Conservation (phyloP, 768 basidiomycete genomes). For the Amanita inopinata region DNA sequence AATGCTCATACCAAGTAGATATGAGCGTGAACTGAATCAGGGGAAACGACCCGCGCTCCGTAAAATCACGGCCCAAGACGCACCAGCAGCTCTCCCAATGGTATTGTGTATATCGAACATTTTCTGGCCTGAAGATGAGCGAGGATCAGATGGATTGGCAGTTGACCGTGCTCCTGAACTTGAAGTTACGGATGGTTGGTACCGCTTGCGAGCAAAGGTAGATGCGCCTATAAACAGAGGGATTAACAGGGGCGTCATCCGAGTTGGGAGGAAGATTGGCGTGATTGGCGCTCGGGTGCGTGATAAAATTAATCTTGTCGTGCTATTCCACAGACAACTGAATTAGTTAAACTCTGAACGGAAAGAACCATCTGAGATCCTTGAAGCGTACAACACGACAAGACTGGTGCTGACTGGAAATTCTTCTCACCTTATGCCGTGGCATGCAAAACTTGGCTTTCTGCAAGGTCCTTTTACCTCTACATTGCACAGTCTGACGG, state of each 20-base stretch:
- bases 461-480: constrained; percentile 55
- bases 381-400: constrained; percentile 68
- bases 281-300: constrained; percentile 73
- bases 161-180: constrained; percentile 44
- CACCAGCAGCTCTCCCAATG: constrained; percentile 70
- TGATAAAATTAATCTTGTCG: constrained; percentile 2
- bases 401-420: constrained; percentile 71
- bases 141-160: constrained; percentile 27
- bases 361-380: constrained; percentile 72
- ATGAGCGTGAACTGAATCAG: constrained; percentile 76
- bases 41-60: constrained; percentile 77
- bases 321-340: neutral
- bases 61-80: constrained; percentile 75
- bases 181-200: constrained; percentile 99
- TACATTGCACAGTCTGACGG: constrained; percentile 66
- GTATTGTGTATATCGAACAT: constrained; percentile 78
- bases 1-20: constrained; percentile 34
- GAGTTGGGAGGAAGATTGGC: constrained; percentile 75
- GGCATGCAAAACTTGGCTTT: constrained; percentile 87
- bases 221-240: constrained; percentile 71
- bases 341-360: constrained; percentile 56
- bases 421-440: constrained; percentile 75
- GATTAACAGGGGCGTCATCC: constrained; percentile 51
- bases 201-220: constrained; percentile 66
- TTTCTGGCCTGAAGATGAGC: constrained; percentile 33